phyloP scores from a whole-genome alignment of 306 rosid species.

The Ceratonia siliqua region DNA sequence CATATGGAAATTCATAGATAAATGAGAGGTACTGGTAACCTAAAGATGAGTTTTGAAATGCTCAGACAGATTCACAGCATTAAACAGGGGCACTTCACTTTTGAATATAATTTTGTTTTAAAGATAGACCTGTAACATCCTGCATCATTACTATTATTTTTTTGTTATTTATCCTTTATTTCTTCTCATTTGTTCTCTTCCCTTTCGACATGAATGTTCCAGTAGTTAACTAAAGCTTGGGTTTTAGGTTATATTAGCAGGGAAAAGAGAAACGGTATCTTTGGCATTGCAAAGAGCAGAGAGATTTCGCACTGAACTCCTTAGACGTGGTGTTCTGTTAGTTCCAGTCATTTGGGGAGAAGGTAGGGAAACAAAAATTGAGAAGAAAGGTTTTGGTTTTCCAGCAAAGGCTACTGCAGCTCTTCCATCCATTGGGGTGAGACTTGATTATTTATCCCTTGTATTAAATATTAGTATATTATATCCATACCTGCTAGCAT shows the following conservation, averaged over 20 bases:
- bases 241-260: conserved; percentile 92
- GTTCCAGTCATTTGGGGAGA: conserved; percentile 88
- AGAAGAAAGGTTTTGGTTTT: conserved; percentile 88
- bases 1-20: background rate
- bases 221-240: conserved; percentile 39
- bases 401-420: conserved; percentile 59
- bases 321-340: conserved; percentile 78
- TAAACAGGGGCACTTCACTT: background rate
- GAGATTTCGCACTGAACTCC: conserved; percentile 79
- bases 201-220: background rate
- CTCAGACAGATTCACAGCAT: background rate
- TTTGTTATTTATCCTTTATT: background rate
- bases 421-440: conserved; percentile 97
- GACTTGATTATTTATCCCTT: conserved; percentile 17
- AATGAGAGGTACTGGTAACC: background rate
- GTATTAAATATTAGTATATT: background rate
- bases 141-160: too few species aligned
- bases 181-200: background rate
- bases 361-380: conserved; percentile 59
- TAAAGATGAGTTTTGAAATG: background rate
- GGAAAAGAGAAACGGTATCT: conserved; percentile 76
- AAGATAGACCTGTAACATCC: background rate
- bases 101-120: background rate
- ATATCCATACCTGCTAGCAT: background rate
- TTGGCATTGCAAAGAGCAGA: conserved; percentile 72